A percentile compares a stretch with the other conserved stretches of the same genome.
Evolutionary conservation across 129 eudicot species (phyloP).

Genomic region (Sambucus nigra): DNA sequence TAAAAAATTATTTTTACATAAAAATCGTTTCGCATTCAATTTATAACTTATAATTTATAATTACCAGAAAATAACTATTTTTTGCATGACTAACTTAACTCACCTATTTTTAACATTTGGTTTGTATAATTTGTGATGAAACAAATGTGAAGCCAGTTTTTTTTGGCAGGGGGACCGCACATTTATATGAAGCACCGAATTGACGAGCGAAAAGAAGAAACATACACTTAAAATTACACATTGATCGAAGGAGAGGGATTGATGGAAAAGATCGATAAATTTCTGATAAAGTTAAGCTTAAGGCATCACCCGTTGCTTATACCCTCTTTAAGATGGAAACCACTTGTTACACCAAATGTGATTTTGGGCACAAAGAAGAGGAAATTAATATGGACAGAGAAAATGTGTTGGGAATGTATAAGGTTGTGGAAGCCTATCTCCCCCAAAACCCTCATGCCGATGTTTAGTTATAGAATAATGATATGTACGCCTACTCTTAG

Average conservation of each 20-base stretch:
- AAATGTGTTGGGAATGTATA: slow-evolving; percentile 30
- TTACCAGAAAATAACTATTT: too few species aligned
- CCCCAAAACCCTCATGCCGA: slow-evolving; percentile 29
- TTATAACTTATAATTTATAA: too few species aligned
- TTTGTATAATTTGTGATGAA: not conserved
- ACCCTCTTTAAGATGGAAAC: slow-evolving; percentile 28
- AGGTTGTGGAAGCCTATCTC: slow-evolving; percentile 38
- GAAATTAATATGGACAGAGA: slow-evolving; percentile 27
- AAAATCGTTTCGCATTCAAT: too few species aligned
- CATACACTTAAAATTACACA: slow-evolving; percentile 27
- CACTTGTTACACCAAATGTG: slow-evolving; percentile 17
- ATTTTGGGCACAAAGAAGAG: slow-evolving; percentile 25
- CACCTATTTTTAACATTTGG: too few species aligned
- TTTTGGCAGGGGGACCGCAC: not conserved
- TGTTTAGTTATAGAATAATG: too few species aligned
- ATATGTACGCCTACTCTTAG: too few species aligned
- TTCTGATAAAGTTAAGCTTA: slow-evolving; percentile 18
- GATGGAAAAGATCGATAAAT: slow-evolving; percentile 29
- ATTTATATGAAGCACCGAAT: slow-evolving; percentile 19
- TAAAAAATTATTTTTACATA: too few species aligned
- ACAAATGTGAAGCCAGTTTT: too few species aligned
- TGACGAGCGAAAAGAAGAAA: slow-evolving; percentile 18
- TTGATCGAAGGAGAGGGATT: slow-evolving; percentile 28
- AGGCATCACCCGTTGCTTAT: slow-evolving; percentile 18
- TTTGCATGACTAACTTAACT: too few species aligned